phyloP scores from a whole-genome alignment of 768 basidiomycete species.

The Boletus speciosus region DNA sequence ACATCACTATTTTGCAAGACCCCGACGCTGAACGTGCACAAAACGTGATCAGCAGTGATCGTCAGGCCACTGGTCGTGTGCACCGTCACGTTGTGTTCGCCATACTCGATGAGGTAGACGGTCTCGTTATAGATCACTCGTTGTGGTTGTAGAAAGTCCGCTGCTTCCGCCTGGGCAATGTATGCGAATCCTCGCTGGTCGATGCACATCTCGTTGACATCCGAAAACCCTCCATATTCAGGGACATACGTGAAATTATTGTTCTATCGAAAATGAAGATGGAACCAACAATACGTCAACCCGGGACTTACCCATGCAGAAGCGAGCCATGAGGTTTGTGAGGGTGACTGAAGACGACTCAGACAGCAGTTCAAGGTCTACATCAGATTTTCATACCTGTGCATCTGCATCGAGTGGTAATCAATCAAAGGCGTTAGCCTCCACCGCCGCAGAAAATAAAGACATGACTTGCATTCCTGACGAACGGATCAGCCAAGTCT shows the following conservation, averaged over 20 bases:
- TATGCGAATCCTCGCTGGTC: conserved; percentile 63
- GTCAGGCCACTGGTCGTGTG: conserved; percentile 40
- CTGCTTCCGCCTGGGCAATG: conserved; percentile 55
- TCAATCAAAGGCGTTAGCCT: conserved; percentile 2
- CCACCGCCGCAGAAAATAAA: neutral
- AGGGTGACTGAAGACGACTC: conserved; percentile 52
- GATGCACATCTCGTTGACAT: conserved; percentile 48
- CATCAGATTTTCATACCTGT: conserved; percentile 18
- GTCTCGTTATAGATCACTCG: conserved; percentile 51
- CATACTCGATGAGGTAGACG: conserved; percentile 47
- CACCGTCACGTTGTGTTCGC: conserved; percentile 44
- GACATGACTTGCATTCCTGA: conserved; percentile 28
- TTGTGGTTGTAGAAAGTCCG: conserved; percentile 44
- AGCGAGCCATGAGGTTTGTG: conserved; percentile 62
- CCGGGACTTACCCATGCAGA: conserved; percentile 50
- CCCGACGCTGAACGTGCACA: conserved; percentile 68
- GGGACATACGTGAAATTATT: conserved; percentile 59
- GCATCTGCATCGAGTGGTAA: conserved; percentile 14
- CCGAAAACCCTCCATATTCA: conserved; percentile 56
- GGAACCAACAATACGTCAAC: neutral
- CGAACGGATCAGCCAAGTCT: conserved; percentile 1
- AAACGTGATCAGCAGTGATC: conserved; percentile 52
- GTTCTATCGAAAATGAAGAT: conserved; percentile 35
- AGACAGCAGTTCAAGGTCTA: neutral
- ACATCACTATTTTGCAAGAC: conserved; percentile 67